phyloP scores from a whole-genome alignment of 345 rosid genomes.

The Nephelium lappaceum region DNA sequence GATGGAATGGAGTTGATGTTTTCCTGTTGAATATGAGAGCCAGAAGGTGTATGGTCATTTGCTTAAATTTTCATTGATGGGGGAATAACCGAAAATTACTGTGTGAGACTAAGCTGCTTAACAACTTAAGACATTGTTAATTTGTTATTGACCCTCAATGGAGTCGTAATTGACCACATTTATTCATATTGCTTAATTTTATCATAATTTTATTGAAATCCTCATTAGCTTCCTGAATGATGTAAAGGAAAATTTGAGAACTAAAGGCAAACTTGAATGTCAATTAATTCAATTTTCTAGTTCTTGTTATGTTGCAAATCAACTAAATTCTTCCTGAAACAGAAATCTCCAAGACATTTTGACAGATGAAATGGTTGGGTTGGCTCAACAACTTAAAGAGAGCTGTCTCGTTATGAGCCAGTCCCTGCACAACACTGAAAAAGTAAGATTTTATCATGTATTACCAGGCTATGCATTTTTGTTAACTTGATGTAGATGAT shows the following conservation, averaged over 20 bases:
- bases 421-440: slow-evolving; percentile 81
- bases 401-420: slow-evolving; percentile 75
- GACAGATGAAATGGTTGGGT: slow-evolving; percentile 92
- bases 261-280: too few relatives aligned
- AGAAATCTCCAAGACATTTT: slow-evolving; percentile 85
- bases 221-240: neutral
- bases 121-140: too few relatives aligned
- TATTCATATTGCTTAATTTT: neutral
- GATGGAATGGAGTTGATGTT: too few relatives aligned
- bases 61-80: too few relatives aligned
- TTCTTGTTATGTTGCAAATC: neutral
- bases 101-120: too few relatives aligned
- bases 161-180: too few relatives aligned
- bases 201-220: neutral
- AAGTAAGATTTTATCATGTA: slow-evolving; percentile 37
- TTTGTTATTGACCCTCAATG: too few relatives aligned
- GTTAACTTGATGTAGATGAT: neutral
- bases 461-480: neutral
- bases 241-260: too few relatives aligned
- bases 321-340: slow-evolving; percentile 13
- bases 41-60: too few relatives aligned
- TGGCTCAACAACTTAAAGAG: slow-evolving; percentile 89
- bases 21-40: too few relatives aligned
- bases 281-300: neutral
- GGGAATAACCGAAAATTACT: too few relatives aligned